Conservation (phyloP, 2,329 filamentous ascomycete genomes). For the Penicillium decumbens region DNA sequence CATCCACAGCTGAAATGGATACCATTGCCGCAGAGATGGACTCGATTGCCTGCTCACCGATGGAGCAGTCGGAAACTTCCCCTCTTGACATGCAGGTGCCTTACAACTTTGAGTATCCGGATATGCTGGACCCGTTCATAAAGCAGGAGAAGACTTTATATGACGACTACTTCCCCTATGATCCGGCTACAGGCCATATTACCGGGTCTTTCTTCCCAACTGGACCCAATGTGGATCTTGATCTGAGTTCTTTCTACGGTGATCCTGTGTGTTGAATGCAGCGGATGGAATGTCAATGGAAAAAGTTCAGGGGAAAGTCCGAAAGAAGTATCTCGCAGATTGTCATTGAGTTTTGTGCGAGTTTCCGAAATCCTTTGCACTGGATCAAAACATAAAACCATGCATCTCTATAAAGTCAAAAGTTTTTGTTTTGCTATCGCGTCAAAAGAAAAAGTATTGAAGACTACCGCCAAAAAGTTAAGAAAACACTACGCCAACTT, state of each 20-base stretch:
- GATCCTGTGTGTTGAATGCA: conserved; percentile 25
- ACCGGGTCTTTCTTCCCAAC: conserved; percentile 38
- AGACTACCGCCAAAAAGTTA: too few relatives aligned
- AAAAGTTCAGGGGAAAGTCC: not conserved
- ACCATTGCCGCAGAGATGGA: conserved; percentile 20
- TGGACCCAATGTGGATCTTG: conserved; percentile 28
- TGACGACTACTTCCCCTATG: conserved; percentile 34
- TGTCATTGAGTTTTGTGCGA: not conserved
- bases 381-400: conserved; percentile 4
- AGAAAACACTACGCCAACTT: too few relatives aligned
- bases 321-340: not conserved
- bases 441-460: not conserved
- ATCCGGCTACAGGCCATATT: conserved; percentile 34
- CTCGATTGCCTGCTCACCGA: conserved; percentile 24
- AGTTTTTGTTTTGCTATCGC: conserved; percentile 3
- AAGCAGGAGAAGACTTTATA: conserved; percentile 27
- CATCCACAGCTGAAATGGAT: conserved; percentile 7
- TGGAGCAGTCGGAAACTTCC: conserved; percentile 21
- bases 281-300: not conserved
- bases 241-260: conserved; percentile 32
- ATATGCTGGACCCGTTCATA: conserved; percentile 26
- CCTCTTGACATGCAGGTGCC: conserved; percentile 17
- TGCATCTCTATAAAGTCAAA: conserved; percentile 1
- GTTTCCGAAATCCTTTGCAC: conserved; percentile 1
- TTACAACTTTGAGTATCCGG: conserved; percentile 23